These are phyloP conservation scores for Fomitopsis betulina DNA, from an alignment of 1,284 basidiomycete genomes.

Conservation along the genomic window DNA sequence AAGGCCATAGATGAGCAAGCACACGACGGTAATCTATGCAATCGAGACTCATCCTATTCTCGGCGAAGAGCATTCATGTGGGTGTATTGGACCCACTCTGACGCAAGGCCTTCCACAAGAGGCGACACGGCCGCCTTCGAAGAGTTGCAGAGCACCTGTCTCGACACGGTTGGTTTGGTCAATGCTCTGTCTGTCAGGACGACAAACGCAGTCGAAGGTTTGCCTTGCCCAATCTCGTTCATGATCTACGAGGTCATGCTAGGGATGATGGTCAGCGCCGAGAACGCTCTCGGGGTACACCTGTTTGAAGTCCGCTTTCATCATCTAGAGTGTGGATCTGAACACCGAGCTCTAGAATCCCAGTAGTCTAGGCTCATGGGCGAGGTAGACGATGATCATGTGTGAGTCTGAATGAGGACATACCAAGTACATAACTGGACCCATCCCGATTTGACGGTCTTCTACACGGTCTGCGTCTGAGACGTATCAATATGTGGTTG, in stretches of 20 bases:
- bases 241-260: slow-evolving; percentile 49
- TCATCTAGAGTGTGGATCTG: too few species aligned
- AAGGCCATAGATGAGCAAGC: background rate
- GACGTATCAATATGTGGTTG: too few species aligned
- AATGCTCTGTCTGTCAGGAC: background rate
- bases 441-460: too few species aligned
- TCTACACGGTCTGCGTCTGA: too few species aligned
- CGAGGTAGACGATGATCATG: too few species aligned
- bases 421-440: too few species aligned
- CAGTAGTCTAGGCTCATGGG: too few species aligned
- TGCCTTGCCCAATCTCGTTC: slow-evolving; percentile 32
- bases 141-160: slow-evolving; percentile 54
- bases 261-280: slow-evolving; percentile 43
- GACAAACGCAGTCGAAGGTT: slow-evolving; percentile 28
- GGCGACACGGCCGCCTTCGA: slow-evolving; percentile 58
- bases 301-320: too few species aligned
- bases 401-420: too few species aligned
- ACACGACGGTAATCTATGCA: background rate
- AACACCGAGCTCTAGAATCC: too few species aligned
- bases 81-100: slow-evolving; percentile 56
- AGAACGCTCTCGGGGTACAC: too few species aligned
- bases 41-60: slow-evolving; percentile 35
- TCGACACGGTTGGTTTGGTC: background rate
- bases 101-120: slow-evolving; percentile 51
- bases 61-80: slow-evolving; percentile 60